These are phyloP conservation scores for Otatea glauca DNA, from an alignment of 176 grass and related monocot genomes.

Conservation along the genomic window DNA sequence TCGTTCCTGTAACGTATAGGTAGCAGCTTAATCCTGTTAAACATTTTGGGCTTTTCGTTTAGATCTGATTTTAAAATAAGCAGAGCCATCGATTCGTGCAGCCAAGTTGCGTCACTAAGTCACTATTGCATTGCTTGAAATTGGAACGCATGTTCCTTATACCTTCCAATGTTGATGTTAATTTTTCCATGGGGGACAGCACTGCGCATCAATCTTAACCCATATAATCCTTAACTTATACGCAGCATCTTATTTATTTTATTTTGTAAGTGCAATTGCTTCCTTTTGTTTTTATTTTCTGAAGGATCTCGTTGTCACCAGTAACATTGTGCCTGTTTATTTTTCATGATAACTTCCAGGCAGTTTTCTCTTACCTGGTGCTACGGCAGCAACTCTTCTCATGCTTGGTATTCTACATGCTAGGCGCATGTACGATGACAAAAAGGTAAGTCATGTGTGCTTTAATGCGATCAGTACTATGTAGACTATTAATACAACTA, in stretches of 20 bases:
- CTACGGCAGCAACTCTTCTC: slow-evolving; percentile 71
- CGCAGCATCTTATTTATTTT: background rate
- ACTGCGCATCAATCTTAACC: background rate
- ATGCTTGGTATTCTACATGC: slow-evolving; percentile 91
- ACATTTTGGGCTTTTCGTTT: background rate
- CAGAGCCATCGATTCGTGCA: background rate
- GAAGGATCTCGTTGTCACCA: background rate
- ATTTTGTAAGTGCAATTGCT: background rate
- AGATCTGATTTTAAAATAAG: background rate
- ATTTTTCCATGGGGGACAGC: background rate
- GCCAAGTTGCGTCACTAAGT: background rate
- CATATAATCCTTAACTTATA: background rate
- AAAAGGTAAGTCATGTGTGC: slow-evolving; percentile 46
- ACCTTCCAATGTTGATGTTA: background rate
- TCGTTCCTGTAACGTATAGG: background rate
- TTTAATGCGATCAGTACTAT: background rate
- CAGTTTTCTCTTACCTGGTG: slow-evolving; percentile 73
- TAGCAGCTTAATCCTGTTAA: background rate
- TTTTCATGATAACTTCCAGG: slow-evolving; percentile 39
- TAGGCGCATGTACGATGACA: slow-evolving; percentile 76
- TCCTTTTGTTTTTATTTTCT: background rate
- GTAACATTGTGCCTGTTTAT: background rate
- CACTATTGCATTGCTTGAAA: background rate
- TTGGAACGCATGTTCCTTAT: background rate
- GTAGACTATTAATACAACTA: background rate